Evolutionary conservation across 371 early-diverging fungal species (phyloP).

Genomic region (Lichtheimia ramosa): DNA sequence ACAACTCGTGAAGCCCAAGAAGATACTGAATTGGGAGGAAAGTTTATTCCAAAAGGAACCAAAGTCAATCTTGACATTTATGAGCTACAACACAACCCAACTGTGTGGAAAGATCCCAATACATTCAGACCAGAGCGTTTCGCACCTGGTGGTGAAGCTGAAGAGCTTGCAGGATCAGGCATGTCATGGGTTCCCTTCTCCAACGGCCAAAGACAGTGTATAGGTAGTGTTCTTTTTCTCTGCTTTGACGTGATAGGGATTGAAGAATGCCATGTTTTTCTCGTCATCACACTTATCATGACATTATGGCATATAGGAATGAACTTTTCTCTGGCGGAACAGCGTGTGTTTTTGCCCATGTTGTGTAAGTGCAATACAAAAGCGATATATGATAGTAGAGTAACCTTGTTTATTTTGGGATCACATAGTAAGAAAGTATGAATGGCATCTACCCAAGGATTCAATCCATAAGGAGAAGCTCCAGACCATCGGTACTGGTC

Average conservation of each 20-base stretch:
- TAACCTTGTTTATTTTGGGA: not conserved
- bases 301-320: too few species aligned
- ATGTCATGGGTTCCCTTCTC: constrained; percentile 44
- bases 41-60: constrained; percentile 17
- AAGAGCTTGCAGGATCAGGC: constrained; percentile 5
- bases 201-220: constrained; percentile 41
- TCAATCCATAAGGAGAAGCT: constrained; percentile 26
- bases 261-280: too few species aligned
- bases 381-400: constrained; percentile 2
- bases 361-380: constrained; percentile 17
- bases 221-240: too few species aligned
- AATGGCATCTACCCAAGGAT: constrained; percentile 22
- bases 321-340: constrained; percentile 50
- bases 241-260: not conserved
- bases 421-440: constrained; percentile 29
- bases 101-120: constrained; percentile 21
- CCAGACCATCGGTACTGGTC: not conserved
- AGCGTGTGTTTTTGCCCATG: constrained; percentile 42
- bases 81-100: constrained; percentile 31
- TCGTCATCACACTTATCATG: too few species aligned
- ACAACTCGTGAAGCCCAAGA: constrained; percentile 3
- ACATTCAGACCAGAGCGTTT: constrained; percentile 22
- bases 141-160: constrained; percentile 12
- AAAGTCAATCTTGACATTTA: constrained; percentile 10
- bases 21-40: constrained; percentile 15